Conservation (phyloP, 2,329 filamentous ascomycete species). For the Phyllachora maydis region DNA sequence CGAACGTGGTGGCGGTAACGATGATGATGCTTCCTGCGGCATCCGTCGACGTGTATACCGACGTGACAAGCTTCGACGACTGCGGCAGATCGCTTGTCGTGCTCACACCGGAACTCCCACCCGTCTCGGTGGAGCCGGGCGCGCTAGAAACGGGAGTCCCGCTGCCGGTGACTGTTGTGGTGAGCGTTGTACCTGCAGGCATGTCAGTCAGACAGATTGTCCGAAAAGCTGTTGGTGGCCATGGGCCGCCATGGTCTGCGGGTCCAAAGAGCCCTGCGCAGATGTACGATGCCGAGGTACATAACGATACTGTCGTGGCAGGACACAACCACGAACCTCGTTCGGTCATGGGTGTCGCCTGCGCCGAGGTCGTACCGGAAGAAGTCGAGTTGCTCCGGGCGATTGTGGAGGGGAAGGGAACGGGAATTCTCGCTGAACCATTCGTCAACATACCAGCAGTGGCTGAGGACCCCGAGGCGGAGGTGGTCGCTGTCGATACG, state of each 20-base stretch:
- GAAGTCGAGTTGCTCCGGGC: conserved; percentile 1
- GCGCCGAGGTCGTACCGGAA: no score
- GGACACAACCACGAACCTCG: background rate
- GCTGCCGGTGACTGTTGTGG: conserved; percentile 13
- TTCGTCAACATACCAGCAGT: conserved; percentile 11
- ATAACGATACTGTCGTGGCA: background rate
- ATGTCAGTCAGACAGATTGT: no score
- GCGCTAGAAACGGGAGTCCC: no score
- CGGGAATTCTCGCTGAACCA: conserved; percentile 9
- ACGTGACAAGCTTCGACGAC: conserved; percentile 10
- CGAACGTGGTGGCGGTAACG: conserved; percentile 27
- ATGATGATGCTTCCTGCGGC: conserved; percentile 20
- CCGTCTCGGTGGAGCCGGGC: no score
- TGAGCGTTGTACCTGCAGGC: conserved; percentile 4
- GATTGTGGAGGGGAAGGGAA: conserved; percentile 10
- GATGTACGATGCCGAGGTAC: background rate
- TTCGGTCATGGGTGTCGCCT: no score
- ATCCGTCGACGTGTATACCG: conserved; percentile 23
- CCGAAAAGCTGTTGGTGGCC: no score
- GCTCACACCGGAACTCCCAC: no score
- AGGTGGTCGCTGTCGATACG: conserved; percentile 1
- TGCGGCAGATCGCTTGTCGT: no score
- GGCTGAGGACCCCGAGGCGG: conserved; percentile 6
- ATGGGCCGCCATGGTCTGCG: no score
- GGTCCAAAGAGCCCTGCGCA: background rate